Evolutionary conservation across 345 rosid species (phyloP).

Genomic region (Abelmoschus esculentus): DNA sequence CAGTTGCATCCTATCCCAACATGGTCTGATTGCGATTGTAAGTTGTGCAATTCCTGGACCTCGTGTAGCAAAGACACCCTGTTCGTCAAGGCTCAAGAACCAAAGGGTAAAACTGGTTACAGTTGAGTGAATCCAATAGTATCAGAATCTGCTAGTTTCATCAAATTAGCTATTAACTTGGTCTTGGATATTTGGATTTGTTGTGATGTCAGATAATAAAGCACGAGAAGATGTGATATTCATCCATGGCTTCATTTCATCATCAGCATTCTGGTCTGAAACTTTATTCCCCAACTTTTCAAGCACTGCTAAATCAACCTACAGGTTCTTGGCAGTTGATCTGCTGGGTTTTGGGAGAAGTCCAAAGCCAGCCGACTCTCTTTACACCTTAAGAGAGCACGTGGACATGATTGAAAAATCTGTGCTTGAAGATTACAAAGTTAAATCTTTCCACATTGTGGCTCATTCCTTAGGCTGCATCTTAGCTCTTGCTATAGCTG

Average conservation of each 20-base stretch:
- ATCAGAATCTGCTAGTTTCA: background rate
- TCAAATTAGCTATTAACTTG: background rate
- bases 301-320: slow-evolving; percentile 43
- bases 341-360: slow-evolving; percentile 87
- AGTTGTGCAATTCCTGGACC: slow-evolving; percentile 65
- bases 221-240: slow-evolving; percentile 74
- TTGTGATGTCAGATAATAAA: slow-evolving; percentile 23
- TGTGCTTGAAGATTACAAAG: slow-evolving; percentile 49
- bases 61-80: slow-evolving; percentile 47
- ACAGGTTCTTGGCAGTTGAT: slow-evolving; percentile 74
- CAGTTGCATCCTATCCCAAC: slow-evolving; percentile 46
- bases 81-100: slow-evolving; percentile 58
- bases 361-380: slow-evolving; percentile 85
- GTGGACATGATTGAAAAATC: slow-evolving; percentile 82
- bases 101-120: slow-evolving; percentile 30
- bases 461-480: slow-evolving; percentile 99
- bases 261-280: slow-evolving; percentile 94
- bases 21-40: slow-evolving; percentile 95
- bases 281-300: slow-evolving; percentile 92
- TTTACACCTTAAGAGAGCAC: slow-evolving; percentile 84
- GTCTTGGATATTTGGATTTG: background rate
- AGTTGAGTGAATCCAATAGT: background rate
- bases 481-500: slow-evolving; percentile 85
- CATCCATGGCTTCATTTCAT: slow-evolving; percentile 96
- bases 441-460: slow-evolving; percentile 87